Conservation (phyloP, 2,329 filamentous ascomycete species). For the Cladosporium sp. region DNA sequence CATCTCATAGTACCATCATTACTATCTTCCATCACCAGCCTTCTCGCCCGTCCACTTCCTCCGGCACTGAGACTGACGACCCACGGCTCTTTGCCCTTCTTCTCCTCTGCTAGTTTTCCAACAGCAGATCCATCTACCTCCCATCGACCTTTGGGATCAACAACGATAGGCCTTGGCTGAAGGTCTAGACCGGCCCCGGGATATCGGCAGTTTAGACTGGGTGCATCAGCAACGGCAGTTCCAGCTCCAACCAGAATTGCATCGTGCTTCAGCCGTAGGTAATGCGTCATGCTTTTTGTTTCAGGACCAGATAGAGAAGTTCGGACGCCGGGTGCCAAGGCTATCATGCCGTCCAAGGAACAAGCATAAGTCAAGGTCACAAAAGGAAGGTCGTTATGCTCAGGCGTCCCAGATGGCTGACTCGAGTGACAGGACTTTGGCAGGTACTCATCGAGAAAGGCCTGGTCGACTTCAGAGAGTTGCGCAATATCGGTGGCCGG, state of each 20-base stretch:
- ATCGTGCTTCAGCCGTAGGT: constrained; percentile 77
- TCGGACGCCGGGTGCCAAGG: constrained; percentile 75
- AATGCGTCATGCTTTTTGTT: constrained; percentile 92
- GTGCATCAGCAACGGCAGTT: constrained; percentile 83
- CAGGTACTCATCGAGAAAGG: constrained; percentile 56
- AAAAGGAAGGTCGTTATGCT: constrained; percentile 46
- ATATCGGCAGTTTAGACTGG: constrained; percentile 78
- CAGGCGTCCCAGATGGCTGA: neutral
- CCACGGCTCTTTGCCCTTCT: constrained; percentile 72
- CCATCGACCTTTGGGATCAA: constrained; percentile 82
- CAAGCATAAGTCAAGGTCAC: constrained; percentile 88
- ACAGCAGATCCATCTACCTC: constrained; percentile 62
- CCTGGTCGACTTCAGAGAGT: constrained; percentile 43
- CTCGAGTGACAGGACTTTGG: constrained; percentile 20
- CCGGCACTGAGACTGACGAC: constrained; percentile 51
- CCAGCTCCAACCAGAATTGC: constrained; percentile 84
- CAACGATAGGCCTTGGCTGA: constrained; percentile 78
- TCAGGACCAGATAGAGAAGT: constrained; percentile 80
- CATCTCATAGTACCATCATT: constrained; percentile 52
- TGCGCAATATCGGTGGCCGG: constrained; percentile 29
- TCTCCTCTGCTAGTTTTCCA: constrained; percentile 63
- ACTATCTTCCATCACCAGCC: neutral
- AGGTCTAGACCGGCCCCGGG: constrained; percentile 53
- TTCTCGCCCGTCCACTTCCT: constrained; percentile 40
- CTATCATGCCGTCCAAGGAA: constrained; percentile 80